Conservation (phyloP, 1,139 yeast species). For the Sugiyamaella japonica region DNA sequence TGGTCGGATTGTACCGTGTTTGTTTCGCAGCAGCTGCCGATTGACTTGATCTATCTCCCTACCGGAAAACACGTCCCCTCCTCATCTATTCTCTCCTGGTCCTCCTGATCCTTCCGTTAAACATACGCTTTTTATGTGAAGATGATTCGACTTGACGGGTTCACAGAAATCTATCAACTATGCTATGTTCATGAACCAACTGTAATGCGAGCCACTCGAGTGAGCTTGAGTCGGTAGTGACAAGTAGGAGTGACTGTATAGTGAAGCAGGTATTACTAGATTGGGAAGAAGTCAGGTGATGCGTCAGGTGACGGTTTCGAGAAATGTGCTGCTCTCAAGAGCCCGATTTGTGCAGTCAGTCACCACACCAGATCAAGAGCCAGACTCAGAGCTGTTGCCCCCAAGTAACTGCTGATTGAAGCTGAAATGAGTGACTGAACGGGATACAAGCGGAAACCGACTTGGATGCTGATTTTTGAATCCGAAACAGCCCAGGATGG, state of each 20-base stretch:
- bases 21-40: background rate
- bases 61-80: background rate
- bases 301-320: background rate
- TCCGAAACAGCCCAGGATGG: too few species aligned
- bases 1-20: too few species aligned
- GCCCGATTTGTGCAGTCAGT: too few species aligned
- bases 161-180: constrained; percentile 5
- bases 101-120: background rate
- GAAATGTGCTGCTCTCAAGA: background rate
- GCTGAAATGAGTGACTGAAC: too few species aligned
- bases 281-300: background rate
- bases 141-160: constrained; percentile 13
- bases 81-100: background rate
- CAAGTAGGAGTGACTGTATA: background rate
- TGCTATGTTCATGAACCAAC: background rate
- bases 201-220: background rate
- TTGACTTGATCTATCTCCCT: too few species aligned
- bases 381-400: too few species aligned
- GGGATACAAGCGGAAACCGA: too few species aligned
- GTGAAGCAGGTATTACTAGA: background rate
- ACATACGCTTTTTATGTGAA: constrained; percentile 16
- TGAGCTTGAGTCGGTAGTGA: background rate
- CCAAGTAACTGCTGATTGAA: too few species aligned
- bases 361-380: too few species aligned
- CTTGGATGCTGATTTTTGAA: too few species aligned